These are phyloP conservation scores for Cadophora sp. DNA, from an alignment of 2,329 filamentous ascomycete species.

Conservation along the genomic window DNA sequence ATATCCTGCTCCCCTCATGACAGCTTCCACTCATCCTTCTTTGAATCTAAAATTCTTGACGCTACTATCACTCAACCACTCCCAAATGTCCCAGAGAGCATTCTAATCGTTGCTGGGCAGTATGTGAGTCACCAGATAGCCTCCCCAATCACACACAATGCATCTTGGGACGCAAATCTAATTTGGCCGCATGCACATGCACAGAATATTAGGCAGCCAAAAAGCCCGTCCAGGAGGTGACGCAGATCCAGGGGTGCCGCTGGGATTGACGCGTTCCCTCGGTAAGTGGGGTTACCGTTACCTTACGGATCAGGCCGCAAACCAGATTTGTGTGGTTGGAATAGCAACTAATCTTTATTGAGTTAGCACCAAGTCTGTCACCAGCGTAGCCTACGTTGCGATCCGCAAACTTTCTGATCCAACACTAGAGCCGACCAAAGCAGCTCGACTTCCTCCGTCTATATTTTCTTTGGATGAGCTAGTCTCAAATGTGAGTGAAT, in stretches of 20 bases:
- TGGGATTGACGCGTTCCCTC: not conserved
- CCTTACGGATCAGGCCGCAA: slow-evolving; percentile 8
- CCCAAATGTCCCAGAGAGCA: slow-evolving; percentile 17
- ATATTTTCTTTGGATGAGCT: slow-evolving; percentile 23
- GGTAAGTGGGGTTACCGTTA: slow-evolving; percentile 4
- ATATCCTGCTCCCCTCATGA: slow-evolving; percentile 2
- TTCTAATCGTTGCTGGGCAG: slow-evolving; percentile 17
- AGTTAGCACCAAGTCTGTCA: slow-evolving; percentile 21
- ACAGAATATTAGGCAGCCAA: slow-evolving; percentile 5
- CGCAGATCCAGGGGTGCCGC: too few relatives aligned
- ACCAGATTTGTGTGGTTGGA: slow-evolving; percentile 9
- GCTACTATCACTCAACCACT: slow-evolving; percentile 17
- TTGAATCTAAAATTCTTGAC: slow-evolving; percentile 8
- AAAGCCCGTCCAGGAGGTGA: too few relatives aligned
- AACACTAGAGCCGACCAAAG: slow-evolving; percentile 21
- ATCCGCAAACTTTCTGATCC: slow-evolving; percentile 26
- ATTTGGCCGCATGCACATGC: slow-evolving; percentile 7
- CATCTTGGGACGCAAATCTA: not conserved
- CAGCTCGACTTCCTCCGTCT: slow-evolving; percentile 25
- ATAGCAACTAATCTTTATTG: slow-evolving; percentile 22
- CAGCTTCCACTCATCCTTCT: not conserved
- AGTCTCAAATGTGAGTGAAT: slow-evolving; percentile 30
- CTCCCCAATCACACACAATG: not conserved
- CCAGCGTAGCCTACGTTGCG: slow-evolving; percentile 11
- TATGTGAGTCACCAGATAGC: too few relatives aligned